Conservation (phyloP, 768 basidiomycete genomes). For the Boletus vermiculosoides region DNA sequence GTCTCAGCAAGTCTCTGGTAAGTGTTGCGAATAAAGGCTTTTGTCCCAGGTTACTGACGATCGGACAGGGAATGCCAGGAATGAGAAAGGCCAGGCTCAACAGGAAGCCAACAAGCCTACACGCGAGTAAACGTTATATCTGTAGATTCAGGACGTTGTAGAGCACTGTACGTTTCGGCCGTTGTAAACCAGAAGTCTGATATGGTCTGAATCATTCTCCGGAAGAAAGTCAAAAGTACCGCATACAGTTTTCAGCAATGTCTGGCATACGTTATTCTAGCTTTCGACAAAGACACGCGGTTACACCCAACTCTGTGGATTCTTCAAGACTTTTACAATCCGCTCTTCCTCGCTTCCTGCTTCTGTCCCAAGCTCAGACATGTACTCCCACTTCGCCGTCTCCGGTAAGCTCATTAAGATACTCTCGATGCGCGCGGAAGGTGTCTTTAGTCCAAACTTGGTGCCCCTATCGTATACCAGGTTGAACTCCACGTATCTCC, state of each 20-base stretch:
- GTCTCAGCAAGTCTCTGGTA: slow-evolving; percentile 49
- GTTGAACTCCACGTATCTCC: slow-evolving; percentile 95
- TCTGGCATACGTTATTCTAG: neutral
- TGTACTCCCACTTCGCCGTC: slow-evolving; percentile 88
- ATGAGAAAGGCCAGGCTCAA: slow-evolving; percentile 55
- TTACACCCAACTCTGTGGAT: slow-evolving; percentile 62
- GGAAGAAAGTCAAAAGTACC: neutral
- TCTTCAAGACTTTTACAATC: slow-evolving; percentile 58
- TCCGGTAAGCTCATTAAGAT: slow-evolving; percentile 89
- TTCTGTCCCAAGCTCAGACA: slow-evolving; percentile 66
- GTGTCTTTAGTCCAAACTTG: slow-evolving; percentile 82
- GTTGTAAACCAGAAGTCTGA: neutral
- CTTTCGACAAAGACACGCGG: no score
- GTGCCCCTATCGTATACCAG: slow-evolving; percentile 84
- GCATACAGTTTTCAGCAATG: neutral
- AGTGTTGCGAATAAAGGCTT: neutral
- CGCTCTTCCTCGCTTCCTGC: slow-evolving; percentile 65
- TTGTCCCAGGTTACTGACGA: neutral
- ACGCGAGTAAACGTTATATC: neutral
- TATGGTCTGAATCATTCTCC: neutral
- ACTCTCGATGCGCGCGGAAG: slow-evolving; percentile 85
- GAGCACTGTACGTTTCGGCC: neutral
- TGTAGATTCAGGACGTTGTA: neutral
- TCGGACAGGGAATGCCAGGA: slow-evolving; percentile 45
- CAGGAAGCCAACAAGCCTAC: slow-evolving; percentile 50